Conservation (phyloP, 805 yeast species). For the Sugiyamaella floridensis region DNA sequence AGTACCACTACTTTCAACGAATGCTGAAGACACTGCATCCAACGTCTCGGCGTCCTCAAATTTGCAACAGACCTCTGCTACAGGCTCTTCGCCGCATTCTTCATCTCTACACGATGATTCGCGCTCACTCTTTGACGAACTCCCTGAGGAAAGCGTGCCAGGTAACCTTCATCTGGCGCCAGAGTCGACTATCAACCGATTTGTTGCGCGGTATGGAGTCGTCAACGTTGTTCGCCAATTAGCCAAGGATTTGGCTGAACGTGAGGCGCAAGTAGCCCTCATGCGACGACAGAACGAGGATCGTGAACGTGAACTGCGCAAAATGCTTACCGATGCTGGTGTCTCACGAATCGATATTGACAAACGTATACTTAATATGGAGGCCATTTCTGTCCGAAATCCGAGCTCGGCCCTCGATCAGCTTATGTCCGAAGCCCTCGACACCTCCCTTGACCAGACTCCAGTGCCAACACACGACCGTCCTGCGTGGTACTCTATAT, state of each 20-base stretch:
- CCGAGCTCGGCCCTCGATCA: conserved; percentile 21
- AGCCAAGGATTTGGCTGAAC: conserved; percentile 41
- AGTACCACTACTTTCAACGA: too few species aligned
- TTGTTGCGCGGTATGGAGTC: conserved; percentile 31
- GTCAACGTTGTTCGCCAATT: conserved; percentile 39
- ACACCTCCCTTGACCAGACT: not conserved
- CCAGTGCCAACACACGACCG: not conserved
- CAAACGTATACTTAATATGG: conserved; percentile 19
- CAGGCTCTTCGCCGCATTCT: not conserved
- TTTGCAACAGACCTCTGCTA: too few species aligned
- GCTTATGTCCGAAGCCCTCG: conserved; percentile 21
- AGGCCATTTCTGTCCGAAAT: conserved; percentile 15
- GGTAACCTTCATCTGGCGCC: conserved; percentile 34
- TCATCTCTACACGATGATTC: conserved; percentile 1
- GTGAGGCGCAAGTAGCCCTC: conserved; percentile 41
- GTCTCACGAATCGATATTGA: conserved; percentile 26
- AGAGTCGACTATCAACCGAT: conserved; percentile 28
- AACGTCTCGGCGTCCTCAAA: too few species aligned
- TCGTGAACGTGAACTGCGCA: conserved; percentile 26
- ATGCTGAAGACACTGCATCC: too few species aligned
- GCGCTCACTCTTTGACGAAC: conserved; percentile 19
- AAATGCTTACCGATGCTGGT: conserved; percentile 25
- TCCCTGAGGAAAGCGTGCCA: conserved; percentile 25
- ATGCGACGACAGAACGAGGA: conserved; percentile 29
- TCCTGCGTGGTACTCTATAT: not conserved